Base-by-base conservation (phyloP, 352 stramenopile species). In the Phytopythium chamaehyphon region DNA sequence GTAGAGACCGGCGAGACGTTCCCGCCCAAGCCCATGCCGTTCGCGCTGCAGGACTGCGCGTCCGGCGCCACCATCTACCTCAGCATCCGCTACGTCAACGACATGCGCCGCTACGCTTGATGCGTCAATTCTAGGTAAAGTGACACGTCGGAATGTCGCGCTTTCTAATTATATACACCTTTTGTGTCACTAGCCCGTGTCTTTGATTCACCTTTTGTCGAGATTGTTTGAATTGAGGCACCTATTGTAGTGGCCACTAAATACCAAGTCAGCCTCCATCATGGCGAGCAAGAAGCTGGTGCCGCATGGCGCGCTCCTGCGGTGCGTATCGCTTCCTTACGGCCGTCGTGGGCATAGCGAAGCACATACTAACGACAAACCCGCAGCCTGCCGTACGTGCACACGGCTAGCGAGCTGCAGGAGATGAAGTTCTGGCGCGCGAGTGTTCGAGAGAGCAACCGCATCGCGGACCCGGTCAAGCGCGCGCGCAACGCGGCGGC, bases 381-480 rank as follows among this genome's bases (percentile, higher is more conserved):
- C 10, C 6, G 31, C 21, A 90, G 83, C 23, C 61, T 93, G 38
- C 83, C 83, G 53, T 93, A 91, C 47, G 76, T 93, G 36, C 64
- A 83, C 68, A 93, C 83, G 47, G 79, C 79, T 6, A 72, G 66
- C 6, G 83, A 93, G 72, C 90, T 93, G 52, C 75, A 88, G 62
- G 76, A 91, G 59, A 95, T 95, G 84, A 83, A 84, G 55, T 93
- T 95, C 61, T 95, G 84, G 84, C 73, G 77, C 22, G 61, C 76
- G 24, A 57, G 59, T 24, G 62, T 88, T 58, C 73, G 69, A 50
- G 84, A 95, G 61, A 92, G 80, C 66, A 64, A 78, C 69, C 83
- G 82, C 60, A 92, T 95, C 35, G 64, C 59, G 7, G 83, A 93
- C 55, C 83, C 84, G 6, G 68, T 95, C 58, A 87, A 87, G 42